phyloP scores from a whole-genome alignment of 352 stramenopile genomes.

The Globisporangium yorkense region DNA sequence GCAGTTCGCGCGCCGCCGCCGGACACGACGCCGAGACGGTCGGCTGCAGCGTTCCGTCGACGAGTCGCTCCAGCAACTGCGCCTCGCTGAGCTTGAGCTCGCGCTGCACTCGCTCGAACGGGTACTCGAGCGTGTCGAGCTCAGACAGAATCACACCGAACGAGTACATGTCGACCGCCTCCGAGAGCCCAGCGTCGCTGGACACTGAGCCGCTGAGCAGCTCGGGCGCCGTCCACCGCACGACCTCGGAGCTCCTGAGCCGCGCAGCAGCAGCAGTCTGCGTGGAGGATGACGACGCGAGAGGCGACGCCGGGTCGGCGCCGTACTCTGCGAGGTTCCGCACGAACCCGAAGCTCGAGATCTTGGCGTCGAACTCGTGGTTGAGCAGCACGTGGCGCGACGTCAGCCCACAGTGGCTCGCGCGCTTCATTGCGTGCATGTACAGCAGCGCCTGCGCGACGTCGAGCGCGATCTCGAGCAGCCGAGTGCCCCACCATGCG shows the following conservation, averaged over 20 bases:
- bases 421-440: conserved; percentile 22
- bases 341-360: conserved; percentile 12
- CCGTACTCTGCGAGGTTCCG: conserved; percentile 10
- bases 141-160: conserved; percentile 24
- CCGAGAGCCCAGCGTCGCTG: conserved; percentile 15
- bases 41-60: not conserved
- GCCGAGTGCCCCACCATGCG: conserved; percentile 13
- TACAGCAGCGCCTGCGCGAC: conserved; percentile 21
- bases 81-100: conserved; percentile 2
- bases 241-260: not conserved
- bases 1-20: not conserved
- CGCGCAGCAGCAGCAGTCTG: too few species aligned
- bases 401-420: conserved; percentile 44
- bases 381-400: conserved; percentile 24
- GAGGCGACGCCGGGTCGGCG: conserved; percentile 10
- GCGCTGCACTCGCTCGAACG: conserved; percentile 9
- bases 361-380: conserved; percentile 17
- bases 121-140: conserved; percentile 11
- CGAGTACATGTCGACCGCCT: conserved; percentile 23
- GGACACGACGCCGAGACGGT: conserved; percentile 5
- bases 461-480: conserved; percentile 16
- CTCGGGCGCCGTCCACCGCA: conserved; percentile 15
- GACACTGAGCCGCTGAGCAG: conserved; percentile 13
- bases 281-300: conserved; percentile 1
- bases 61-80: not conserved